Evolutionary conservation across 2,329 filamentous ascomycete species (phyloP).

Genomic region (Blastomyces gilchristii): DNA sequence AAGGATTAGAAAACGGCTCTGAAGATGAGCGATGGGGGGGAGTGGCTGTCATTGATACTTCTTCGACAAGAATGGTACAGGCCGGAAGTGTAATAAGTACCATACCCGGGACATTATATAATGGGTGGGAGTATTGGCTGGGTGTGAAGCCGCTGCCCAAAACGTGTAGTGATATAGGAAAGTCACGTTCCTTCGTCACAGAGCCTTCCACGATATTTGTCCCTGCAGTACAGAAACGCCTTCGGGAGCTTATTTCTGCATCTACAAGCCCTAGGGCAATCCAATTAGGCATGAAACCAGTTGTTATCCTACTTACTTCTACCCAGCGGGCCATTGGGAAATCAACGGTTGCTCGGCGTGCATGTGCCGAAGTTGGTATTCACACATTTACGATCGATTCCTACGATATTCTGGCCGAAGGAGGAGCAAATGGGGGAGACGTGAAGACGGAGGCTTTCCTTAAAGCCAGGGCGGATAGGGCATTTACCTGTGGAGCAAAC

Average conservation of each 20-base stretch:
- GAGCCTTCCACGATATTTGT: constrained; percentile 39
- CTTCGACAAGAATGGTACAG: constrained; percentile 80
- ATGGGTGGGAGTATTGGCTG: constrained; percentile 82
- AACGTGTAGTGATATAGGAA: constrained; percentile 23
- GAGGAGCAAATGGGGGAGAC: constrained; percentile 73
- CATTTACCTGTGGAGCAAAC: constrained; percentile 75
- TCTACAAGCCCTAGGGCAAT: constrained; percentile 81
- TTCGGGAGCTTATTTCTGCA: constrained; percentile 77
- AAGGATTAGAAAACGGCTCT: constrained; percentile 49
- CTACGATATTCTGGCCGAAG: constrained; percentile 90
- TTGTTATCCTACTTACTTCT: constrained; percentile 80
- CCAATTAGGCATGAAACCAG: constrained; percentile 73
- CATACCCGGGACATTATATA: constrained; percentile 64
- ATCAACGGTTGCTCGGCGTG: constrained; percentile 61
- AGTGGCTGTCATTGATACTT: constrained; percentile 74
- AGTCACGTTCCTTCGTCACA: constrained; percentile 28
- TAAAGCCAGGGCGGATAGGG: constrained; percentile 76
- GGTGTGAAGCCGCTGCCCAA: constrained; percentile 59
- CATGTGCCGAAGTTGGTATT: constrained; percentile 79
- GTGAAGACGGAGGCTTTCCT: constrained; percentile 90
- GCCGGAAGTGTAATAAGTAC: constrained; percentile 77
- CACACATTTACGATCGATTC: constrained; percentile 84
- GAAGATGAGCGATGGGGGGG: constrained; percentile 71
- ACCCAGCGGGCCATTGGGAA: constrained; percentile 93
- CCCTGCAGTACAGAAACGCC: constrained; percentile 51